Conservation (phyloP, 495 filamentous ascomycete species). For the Xylaria scruposa region DNA sequence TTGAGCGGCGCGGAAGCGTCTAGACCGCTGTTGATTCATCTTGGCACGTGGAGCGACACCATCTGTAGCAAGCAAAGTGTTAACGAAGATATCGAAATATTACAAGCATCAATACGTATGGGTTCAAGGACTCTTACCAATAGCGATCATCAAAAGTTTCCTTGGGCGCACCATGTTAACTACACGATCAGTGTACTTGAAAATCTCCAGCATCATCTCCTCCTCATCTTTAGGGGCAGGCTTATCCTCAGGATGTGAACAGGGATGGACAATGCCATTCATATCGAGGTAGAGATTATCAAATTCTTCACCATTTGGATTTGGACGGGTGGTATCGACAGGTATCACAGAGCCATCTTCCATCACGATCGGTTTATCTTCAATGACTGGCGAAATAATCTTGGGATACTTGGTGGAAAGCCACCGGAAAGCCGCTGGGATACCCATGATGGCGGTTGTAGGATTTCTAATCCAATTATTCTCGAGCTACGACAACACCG, state of each 20-base stretch:
- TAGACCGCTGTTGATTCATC: conserved; percentile 96
- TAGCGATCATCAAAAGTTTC: conserved; percentile 95
- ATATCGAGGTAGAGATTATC: conserved; percentile 99
- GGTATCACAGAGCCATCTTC: conserved; percentile 80
- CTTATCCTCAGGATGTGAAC: conserved; percentile 94
- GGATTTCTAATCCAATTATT: not conserved
- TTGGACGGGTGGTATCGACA: conserved; percentile 80
- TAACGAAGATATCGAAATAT: conserved; percentile 35
- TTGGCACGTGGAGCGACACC: conserved; percentile 94
- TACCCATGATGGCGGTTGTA: conserved; percentile 74
- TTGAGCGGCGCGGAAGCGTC: conserved; percentile 89
- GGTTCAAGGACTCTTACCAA: conserved; percentile 69
- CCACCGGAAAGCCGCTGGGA: conserved; percentile 92
- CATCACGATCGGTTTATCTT: conserved; percentile 79
- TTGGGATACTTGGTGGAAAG: conserved; percentile 95
- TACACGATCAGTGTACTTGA: conserved; percentile 96
- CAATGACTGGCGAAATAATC: conserved; percentile 88
- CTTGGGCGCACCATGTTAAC: conserved; percentile 97
- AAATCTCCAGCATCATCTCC: conserved; percentile 99
- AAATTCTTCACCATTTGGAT: conserved; percentile 97
- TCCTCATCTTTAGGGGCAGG: conserved; percentile 91
- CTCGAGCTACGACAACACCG: conserved; percentile 11
- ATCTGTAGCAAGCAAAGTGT: conserved; percentile 60
- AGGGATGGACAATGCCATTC: conserved; percentile 99
- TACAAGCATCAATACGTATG: not conserved